phyloP scores from a whole-genome alignment of 2,329 filamentous ascomycete genomes.

The Beauveria pseudobassiana region DNA sequence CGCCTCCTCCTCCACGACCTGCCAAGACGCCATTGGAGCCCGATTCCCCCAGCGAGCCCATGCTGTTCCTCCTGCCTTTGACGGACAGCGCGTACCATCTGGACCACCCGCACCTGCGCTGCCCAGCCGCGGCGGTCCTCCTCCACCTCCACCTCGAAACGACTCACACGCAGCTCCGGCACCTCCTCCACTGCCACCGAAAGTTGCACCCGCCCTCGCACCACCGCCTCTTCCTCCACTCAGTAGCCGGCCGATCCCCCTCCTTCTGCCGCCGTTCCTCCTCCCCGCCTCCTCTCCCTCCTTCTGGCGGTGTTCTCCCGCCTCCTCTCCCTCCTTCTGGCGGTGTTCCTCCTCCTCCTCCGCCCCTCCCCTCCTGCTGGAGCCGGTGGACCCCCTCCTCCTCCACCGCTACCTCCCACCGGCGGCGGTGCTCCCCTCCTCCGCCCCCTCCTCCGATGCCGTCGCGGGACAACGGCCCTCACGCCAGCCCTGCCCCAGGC shows the following conservation, averaged over 20 bases:
- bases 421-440: constrained; percentile 27
- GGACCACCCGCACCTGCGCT: constrained; percentile 49
- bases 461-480: constrained; percentile 50
- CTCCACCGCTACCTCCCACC: constrained; percentile 33
- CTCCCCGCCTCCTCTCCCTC: constrained; percentile 34
- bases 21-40: constrained; percentile 63
- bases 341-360: constrained; percentile 22
- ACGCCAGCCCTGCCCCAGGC: constrained; percentile 33
- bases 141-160: constrained; percentile 53
- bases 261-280: constrained; percentile 38
- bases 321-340: constrained; percentile 34
- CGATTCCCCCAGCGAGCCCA: constrained; percentile 52
- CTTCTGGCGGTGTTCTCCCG: constrained; percentile 26
- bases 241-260: constrained; percentile 35
- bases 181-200: constrained; percentile 41
- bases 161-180: constrained; percentile 21
- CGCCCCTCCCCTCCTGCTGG: constrained; percentile 29
- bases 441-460: constrained; percentile 45
- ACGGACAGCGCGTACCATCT: constrained; percentile 55
- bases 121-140: constrained; percentile 63
- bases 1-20: constrained; percentile 38
- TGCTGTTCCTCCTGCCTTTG: constrained; percentile 73
- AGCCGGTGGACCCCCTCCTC: constrained; percentile 22
- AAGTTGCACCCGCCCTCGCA: constrained; percentile 35
- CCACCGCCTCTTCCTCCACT: constrained; percentile 40